Percentiles rank a stretch among this genome's conserved stretches.
Conservation (phyloP, 768 basidiomycete genomes). For the Sutorius australiensis region DNA sequence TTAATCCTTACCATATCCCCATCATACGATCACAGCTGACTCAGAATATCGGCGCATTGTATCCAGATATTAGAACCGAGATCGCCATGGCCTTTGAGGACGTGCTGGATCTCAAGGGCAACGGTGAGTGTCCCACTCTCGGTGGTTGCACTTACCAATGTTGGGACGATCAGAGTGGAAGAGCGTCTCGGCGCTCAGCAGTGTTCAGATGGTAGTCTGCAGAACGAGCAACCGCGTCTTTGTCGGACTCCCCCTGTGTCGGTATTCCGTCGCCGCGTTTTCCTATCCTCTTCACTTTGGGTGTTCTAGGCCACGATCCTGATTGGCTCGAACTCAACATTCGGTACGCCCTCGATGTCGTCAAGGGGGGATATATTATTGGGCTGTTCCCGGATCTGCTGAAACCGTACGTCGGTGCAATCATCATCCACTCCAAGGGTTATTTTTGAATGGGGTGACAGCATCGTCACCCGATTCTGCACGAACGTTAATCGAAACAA, state of each 20-base stretch:
- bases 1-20: background rate
- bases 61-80: background rate
- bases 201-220: background rate
- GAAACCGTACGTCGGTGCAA: background rate
- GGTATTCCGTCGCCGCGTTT: background rate
- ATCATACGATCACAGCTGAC: background rate
- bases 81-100: background rate
- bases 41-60: background rate
- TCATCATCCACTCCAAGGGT: background rate
- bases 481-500: background rate
- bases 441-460: background rate
- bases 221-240: background rate
- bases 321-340: background rate
- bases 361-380: background rate
- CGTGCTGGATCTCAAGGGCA: background rate
- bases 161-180: background rate
- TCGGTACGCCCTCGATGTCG: background rate
- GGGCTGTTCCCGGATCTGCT: background rate
- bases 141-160: background rate
- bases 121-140: background rate
- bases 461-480: background rate
- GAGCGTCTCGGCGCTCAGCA: background rate
- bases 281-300: background rate
- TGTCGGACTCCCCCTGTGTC: background rate
- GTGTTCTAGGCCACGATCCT: background rate